Base-by-base conservation (phyloP, 2,329 filamentous ascomycete genomes). In the Claviceps capensis region DNA sequence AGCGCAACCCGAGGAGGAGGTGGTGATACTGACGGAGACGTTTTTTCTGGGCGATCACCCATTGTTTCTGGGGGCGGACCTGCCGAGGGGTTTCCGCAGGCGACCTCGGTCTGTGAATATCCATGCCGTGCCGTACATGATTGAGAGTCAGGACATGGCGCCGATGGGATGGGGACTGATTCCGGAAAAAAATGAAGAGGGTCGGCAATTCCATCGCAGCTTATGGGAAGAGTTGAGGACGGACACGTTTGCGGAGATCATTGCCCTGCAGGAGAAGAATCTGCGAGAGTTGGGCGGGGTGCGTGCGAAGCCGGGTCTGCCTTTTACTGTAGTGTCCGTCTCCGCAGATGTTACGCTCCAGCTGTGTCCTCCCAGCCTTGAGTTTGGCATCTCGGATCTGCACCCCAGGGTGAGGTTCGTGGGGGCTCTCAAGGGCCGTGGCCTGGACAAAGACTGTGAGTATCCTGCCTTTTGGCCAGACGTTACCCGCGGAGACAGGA, bases 1-100 rank as follows among this genome's bases (percentile, higher is more conserved):
- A 7, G 9, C 6, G 2, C 17, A 40, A 9, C 64, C 66, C 2
- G 55, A 54, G 4, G 62, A 67, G 8, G 62, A 71, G 34, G 62
- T 77, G 30, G 55, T 77, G 19, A 59, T 74, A 13, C 49, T 77
- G n/a, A 63, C 63, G 37, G 74, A 77, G 56, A 60, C 62, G 2
- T 58, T 64, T 2, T 69, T 65, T 45, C 60, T 65, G 51, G 72
- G 69, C 0, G 55, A 63, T 11, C 54, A 66, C 0, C 70, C 73
- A 0, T 65, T 72, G 48, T 56, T 58, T 1, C 58, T 63, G 34
- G 70, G 71, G 2, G 66, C 65, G 1, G 64, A 69, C 2, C 61
- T 67, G 52, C 71, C 61, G 14, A 61, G 56, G 58, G 72, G 61
- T 17, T 75, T 60, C 57, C 56, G 54, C 53, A 62, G 52, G 17